Evolutionary conservation across 139 green algal genomes (phyloP), one percentile per base, ranked within the genome.

Genomic region (Haematococcus sp.): DNA sequence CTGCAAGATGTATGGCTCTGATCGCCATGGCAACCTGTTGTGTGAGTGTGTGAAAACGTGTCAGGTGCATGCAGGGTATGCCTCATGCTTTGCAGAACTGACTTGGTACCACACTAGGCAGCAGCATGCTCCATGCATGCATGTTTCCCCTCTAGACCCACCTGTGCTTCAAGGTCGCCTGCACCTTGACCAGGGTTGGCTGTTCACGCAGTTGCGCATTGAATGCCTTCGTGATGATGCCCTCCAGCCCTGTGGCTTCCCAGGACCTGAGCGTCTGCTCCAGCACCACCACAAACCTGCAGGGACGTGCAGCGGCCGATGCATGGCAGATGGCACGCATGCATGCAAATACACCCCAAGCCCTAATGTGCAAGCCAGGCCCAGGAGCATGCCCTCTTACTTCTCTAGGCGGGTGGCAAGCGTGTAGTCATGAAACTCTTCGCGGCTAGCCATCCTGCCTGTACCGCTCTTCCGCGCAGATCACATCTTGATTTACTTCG

Each of bases 371-470:
- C 11, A 22, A 61, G 43, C 31, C 43, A 43, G 30, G 3, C 34
- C n/a, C n/a, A n/a, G n/a, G n/a, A n/a, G n/a, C n/a, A n/a, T n/a
- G n/a, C n/a, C n/a, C n/a, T n/a, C n/a, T n/a, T n/a, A 89, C 87
- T 68, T 84, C 32, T 92, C 87, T 27, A 83, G 80, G 1, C 75
- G 54, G 0, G 81, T 90, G 0, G 87, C 85, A 1, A 86, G 65
- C 0, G 85, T 92, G 55, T 88, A 91, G 51, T 92, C 87, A 20
- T 88, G 77, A 46, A 88, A 91, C 17, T 74, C 49, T 25, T 87
- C 82, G 58, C 17, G 54, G 4, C 22, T 61, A 9, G 54, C 9
- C n/a, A 28, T 28, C 22, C 9, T 61, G 11, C 54, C 7, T 61
- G n/a, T n/a, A n/a, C 54, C 22, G 11, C 15, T 49, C 40, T 7